These are phyloP conservation scores for Forsythia suspensa DNA, from an alignment of 257 asterid species.

Conservation along the genomic window DNA sequence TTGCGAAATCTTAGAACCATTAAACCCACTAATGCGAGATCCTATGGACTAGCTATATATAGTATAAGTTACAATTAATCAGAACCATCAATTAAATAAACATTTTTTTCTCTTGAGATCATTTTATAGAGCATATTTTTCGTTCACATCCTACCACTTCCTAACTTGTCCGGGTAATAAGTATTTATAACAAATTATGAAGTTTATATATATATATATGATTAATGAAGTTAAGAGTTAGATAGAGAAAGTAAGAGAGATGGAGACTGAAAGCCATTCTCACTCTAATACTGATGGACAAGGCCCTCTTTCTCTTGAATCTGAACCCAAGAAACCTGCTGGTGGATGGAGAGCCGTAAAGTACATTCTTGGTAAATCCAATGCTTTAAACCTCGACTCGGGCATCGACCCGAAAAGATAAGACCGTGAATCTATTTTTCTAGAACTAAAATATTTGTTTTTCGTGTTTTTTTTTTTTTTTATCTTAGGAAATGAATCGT, in stretches of 20 bases:
- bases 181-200: neutral
- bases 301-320: conserved; percentile 23
- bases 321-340: conserved; percentile 24
- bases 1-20: neutral
- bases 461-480: neutral
- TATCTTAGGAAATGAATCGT: conserved; percentile 69
- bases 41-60: too few relatives aligned
- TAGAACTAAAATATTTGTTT: neutral
- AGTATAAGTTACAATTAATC: too few relatives aligned
- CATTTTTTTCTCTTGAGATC: too few relatives aligned
- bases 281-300: conserved; percentile 5
- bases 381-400: neutral
- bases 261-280: conserved; percentile 38
- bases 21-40: too few relatives aligned
- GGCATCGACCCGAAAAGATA: neutral
- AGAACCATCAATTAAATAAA: too few relatives aligned
- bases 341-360: conserved; percentile 84
- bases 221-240: neutral
- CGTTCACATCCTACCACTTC: neutral
- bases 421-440: neutral
- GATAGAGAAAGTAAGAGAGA: conserved; percentile 29
- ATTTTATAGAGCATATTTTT: neutral
- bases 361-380: conserved; percentile 64
- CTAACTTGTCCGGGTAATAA: neutral
- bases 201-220: neutral